Evolutionary conservation across 2,329 filamentous ascomycete species (phyloP).

Genomic region (Trichoderma guizhouense): DNA sequence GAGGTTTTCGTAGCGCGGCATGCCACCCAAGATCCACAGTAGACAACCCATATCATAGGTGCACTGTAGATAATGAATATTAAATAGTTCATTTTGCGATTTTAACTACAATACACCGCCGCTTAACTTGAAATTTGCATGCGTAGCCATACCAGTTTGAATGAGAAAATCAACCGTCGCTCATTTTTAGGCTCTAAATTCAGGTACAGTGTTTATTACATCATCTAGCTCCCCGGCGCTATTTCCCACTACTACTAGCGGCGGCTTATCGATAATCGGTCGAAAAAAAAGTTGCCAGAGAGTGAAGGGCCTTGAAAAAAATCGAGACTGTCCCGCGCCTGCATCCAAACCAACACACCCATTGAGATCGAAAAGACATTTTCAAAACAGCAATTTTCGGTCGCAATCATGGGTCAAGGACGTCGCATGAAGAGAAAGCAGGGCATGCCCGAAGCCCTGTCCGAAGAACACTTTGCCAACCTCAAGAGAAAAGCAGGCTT

Average conservation of each 20-base stretch:
- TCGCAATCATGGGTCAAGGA: conserved; percentile 73
- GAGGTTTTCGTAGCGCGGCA: background rate
- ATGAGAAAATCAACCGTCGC: background rate
- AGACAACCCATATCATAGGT: too few species aligned
- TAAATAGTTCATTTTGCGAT: background rate
- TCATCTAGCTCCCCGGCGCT: background rate
- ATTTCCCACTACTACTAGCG: background rate
- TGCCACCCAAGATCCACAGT: background rate
- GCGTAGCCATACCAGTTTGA: background rate
- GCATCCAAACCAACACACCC: background rate
- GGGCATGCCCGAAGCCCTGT: conserved; percentile 77
- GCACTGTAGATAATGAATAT: background rate
- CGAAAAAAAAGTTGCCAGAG: conserved; percentile 22
- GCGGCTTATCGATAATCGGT: conserved; percentile 19
- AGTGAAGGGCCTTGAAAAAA: background rate
- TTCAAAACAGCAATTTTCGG: background rate
- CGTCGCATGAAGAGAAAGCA: conserved; percentile 90
- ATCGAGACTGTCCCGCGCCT: background rate
- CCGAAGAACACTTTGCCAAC: conserved; percentile 74
- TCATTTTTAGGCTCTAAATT: background rate
- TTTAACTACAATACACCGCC: background rate
- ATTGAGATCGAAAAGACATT: background rate
- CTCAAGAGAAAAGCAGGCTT: conserved; percentile 81
- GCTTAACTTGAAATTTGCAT: background rate
- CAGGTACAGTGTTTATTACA: conserved; percentile 4